phyloP scores from a whole-genome alignment of 306 rosid species.

The Citrullus amarus region DNA sequence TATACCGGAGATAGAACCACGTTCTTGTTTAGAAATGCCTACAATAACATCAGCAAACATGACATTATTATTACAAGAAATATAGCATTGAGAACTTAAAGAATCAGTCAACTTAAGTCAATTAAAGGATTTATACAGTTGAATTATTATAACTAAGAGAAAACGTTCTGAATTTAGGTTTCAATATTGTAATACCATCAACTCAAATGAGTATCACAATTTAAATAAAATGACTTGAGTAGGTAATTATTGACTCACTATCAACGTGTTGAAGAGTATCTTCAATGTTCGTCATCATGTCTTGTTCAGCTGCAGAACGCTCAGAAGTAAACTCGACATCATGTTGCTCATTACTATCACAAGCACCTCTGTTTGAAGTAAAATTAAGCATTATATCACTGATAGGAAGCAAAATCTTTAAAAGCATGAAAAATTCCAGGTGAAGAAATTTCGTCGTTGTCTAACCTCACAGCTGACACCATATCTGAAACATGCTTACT shows the following conservation, averaged over 20 bases:
- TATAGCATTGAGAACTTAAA: neutral
- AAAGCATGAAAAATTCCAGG: neutral
- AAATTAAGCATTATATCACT: neutral
- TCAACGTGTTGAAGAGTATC: conserved; percentile 43
- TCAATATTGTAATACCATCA: neutral
- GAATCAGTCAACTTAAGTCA: neutral
- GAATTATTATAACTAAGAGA: neutral
- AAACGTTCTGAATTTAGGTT: neutral
- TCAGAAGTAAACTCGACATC: conserved; percentile 50
- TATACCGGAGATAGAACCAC: conserved; percentile 33
- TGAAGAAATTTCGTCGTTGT: neutral
- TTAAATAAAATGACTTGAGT: neutral
- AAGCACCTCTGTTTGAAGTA: conserved; percentile 36
- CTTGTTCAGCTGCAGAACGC: conserved; percentile 50
- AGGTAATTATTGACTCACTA: conserved; percentile 21
- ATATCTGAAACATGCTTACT: conserved; percentile 38
- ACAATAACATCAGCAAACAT: neutral
- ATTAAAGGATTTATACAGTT: neutral
- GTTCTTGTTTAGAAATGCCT: conserved; percentile 44
- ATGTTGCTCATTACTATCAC: conserved; percentile 50
- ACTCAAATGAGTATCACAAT: neutral
- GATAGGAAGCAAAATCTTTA: neutral
- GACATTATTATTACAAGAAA: neutral
- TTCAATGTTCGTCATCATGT: conserved; percentile 43
- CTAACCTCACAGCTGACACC: conserved; percentile 60